Evolutionary conservation across 805 yeast species (phyloP).

Genomic region (Saccharomycopsis sp.): DNA sequence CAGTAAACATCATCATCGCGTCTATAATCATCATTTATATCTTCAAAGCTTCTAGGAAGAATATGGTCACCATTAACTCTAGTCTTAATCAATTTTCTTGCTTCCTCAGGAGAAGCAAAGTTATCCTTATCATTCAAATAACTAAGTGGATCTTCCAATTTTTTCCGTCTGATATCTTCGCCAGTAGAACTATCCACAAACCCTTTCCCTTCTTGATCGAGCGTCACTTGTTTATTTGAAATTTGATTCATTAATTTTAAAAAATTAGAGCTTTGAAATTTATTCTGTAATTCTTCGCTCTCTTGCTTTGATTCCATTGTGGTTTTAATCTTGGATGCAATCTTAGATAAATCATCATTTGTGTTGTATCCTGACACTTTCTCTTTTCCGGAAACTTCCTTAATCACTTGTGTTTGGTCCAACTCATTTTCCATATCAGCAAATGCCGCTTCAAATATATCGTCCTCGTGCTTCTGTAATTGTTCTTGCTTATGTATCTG

Average conservation of each 20-base stretch:
- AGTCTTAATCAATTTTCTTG: constrained; percentile 11
- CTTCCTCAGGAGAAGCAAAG: constrained; percentile 7
- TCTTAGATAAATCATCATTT: constrained; percentile 34
- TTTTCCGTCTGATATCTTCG: constrained; percentile 27
- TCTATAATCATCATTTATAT: constrained; percentile 15
- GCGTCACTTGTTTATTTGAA: constrained; percentile 33
- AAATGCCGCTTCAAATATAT: constrained; percentile 27
- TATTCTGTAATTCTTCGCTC: constrained; percentile 26
- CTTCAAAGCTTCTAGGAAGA: constrained; percentile 13
- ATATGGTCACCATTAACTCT: constrained; percentile 11
- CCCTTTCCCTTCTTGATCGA: constrained; percentile 31
- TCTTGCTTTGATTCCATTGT: constrained; percentile 32
- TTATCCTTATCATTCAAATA: constrained; percentile 10
- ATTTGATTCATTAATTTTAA: constrained; percentile 36
- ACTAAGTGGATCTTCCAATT: constrained; percentile 16
- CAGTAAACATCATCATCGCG: constrained; percentile 16
- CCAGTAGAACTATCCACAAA: constrained; percentile 32
- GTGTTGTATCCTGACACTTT: neutral
- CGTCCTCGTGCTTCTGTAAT: constrained; percentile 13
- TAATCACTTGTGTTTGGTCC: constrained; percentile 4
- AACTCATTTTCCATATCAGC: constrained; percentile 27
- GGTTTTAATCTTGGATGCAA: constrained; percentile 32
- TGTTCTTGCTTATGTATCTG: constrained; percentile 17
- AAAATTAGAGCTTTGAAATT: constrained; percentile 36
- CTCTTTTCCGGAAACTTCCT: neutral